Conservation (phyloP, 352 stramenopile species). For the Globisporangium uncinulatum region DNA sequence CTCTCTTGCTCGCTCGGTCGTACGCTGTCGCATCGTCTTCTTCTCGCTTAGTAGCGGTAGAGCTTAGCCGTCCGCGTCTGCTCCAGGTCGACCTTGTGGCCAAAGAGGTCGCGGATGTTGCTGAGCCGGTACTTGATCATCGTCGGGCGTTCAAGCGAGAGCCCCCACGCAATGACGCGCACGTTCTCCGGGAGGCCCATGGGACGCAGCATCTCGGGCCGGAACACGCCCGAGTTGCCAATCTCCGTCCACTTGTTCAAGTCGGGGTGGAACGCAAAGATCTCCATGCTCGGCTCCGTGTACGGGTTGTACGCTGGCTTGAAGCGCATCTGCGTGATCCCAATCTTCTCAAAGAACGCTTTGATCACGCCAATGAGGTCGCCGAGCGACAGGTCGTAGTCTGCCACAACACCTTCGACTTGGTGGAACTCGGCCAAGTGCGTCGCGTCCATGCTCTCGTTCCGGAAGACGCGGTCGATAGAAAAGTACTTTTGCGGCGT, state of each 20-base stretch:
- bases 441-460: conserved; percentile 99
- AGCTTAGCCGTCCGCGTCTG: conserved; percentile 92
- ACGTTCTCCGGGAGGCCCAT: conserved; percentile 99
- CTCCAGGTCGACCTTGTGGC: conserved; percentile 98
- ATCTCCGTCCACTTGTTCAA: conserved; percentile 99
- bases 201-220: conserved; percentile 98
- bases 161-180: conserved; percentile 98
- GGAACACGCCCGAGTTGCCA: conserved; percentile 99
- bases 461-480: conserved; percentile 99
- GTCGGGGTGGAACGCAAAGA: conserved; percentile 99
- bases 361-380: conserved; percentile 99
- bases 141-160: conserved; percentile 98
- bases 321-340: conserved; percentile 98
- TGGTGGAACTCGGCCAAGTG: conserved; percentile 99
- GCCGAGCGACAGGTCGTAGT: conserved; percentile 98
- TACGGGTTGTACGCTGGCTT: conserved; percentile 99
- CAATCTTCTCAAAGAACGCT: conserved; percentile 99
- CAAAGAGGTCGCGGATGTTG: conserved; percentile 99
- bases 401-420: conserved; percentile 97
- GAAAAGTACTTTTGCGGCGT: conserved; percentile 98
- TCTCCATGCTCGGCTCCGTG: conserved; percentile 99
- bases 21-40: too few species aligned
- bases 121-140: conserved; percentile 99
- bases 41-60: conserved; percentile 62
- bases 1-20: too few species aligned